Conservation (phyloP, 73 alveolate genomes). For the Stentor roeselii region DNA sequence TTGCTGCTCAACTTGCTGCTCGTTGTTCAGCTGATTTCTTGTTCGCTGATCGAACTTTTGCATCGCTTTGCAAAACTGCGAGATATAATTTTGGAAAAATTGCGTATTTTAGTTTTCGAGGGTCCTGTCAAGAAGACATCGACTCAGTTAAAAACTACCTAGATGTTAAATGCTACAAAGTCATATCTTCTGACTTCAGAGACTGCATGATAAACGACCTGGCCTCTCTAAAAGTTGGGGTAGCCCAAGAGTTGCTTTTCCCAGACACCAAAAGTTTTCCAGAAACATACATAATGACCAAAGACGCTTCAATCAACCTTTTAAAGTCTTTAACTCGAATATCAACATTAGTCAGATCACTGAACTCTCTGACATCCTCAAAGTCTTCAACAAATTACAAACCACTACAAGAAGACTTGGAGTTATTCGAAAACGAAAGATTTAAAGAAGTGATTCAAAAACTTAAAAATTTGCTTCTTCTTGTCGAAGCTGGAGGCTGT, state of each 20-base stretch:
- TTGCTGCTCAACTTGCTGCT: conserved; percentile 32
- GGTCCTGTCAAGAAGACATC: background rate
- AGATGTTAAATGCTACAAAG: conserved; percentile 14
- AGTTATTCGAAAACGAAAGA: background rate
- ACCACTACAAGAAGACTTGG: background rate
- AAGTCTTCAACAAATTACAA: background rate
- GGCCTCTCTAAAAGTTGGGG: conserved; percentile 21
- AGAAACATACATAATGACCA: background rate
- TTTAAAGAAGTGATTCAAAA: background rate
- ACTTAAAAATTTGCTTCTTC: background rate
- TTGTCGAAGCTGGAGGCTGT: background rate
- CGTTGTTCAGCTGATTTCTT: background rate
- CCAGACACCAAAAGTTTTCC: background rate
- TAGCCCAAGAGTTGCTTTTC: background rate
- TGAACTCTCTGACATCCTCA: too few species aligned
- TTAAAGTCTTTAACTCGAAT: background rate
- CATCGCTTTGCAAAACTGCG: background rate
- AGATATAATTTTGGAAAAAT: conserved; percentile 19
- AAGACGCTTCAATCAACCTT: background rate
- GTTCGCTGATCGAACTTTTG: conserved; percentile 28
- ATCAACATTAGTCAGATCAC: too few species aligned
- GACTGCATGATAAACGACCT: conserved; percentile 17
- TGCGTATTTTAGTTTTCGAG: conserved; percentile 18
- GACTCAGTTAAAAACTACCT: conserved; percentile 3
- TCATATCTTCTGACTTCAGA: background rate